Evolutionary conservation across 345 rosid species (phyloP), one percentile per base, ranked within the genome.

Genomic region (Corchorus capsularis): DNA sequence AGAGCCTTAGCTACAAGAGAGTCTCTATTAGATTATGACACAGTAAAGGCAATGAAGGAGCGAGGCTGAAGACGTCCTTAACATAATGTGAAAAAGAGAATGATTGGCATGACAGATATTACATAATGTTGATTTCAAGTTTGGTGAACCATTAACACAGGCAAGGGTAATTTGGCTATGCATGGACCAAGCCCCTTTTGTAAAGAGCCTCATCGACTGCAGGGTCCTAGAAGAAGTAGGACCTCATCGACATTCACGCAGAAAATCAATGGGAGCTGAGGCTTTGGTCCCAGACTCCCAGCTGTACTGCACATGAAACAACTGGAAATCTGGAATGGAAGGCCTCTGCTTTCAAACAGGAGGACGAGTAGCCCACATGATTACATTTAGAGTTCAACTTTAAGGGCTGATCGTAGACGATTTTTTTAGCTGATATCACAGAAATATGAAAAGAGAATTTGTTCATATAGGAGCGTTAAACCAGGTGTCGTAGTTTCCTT

Each of bases 1-100:
- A 74, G 77, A 50, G 77, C 77, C 59, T 6, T 74, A 19, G 77
- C 77, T 4, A 60, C 77, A 49, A 63, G 60, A 62, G 77, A 62
- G 12, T 74, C 45, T 35, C 69, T 74, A 34, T 60, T 74, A 34
- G 47, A 60, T 46, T 32, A 60, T 32, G 68, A 73, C 56, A 61
- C 22, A 11, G 43, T 22, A 61, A 46, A 46, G 45, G 20, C 7
- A 15, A 45, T 22, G 27, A 4, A 46, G 20, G 12, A 47, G 10
- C 34, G 45, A 45, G 22, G 76, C 47, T 45, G 68, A 73, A 61
- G 27, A 37, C 22, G 46, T 16, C 55, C 68, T 45, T 4, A 13
- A 19, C 56, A 22, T 46, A 41, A 45, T 27, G 46, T 16, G 11
- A 60, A 8, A 57, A 9, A 32, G 67, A 27, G 6, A 47, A 22